Evolutionary conservation across 2,329 filamentous ascomycete species (phyloP).

Genomic region (Sporothrix humicola): DNA sequence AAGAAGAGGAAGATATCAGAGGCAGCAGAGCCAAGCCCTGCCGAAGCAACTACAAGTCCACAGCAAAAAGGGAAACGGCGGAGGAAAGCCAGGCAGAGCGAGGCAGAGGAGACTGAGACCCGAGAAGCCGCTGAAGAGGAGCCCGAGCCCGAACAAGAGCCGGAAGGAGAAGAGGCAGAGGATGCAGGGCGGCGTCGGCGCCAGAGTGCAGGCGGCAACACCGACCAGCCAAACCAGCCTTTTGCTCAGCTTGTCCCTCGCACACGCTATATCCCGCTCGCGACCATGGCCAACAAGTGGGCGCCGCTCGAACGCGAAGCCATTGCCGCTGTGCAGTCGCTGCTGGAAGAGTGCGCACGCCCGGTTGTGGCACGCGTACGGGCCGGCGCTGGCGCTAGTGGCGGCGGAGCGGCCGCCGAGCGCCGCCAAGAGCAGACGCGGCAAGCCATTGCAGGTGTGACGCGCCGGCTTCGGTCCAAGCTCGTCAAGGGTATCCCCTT

Average conservation of each 20-base stretch:
- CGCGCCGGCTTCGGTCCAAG: slow-evolving; percentile 62
- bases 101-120: not conserved
- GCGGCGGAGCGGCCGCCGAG: slow-evolving; percentile 37
- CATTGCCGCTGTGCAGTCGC: slow-evolving; percentile 59
- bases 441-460: slow-evolving; percentile 60
- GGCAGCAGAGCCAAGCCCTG: not conserved
- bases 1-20: not conserved
- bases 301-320: slow-evolving; percentile 60
- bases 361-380: slow-evolving; percentile 66
- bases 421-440: slow-evolving; percentile 60
- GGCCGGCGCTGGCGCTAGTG: slow-evolving; percentile 37
- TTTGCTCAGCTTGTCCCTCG: slow-evolving; percentile 60
- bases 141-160: not conserved
- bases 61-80: not conserved
- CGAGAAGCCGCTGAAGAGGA: not conserved
- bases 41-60: not conserved
- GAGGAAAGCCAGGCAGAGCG: not conserved
- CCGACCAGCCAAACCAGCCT: not conserved
- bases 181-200: slow-evolving; percentile 11
- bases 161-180: not conserved
- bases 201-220: not conserved
- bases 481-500: slow-evolving; percentile 68
- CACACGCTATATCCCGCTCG: slow-evolving; percentile 62
- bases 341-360: slow-evolving; percentile 65
- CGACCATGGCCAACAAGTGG: slow-evolving; percentile 73